phyloP scores from a whole-genome alignment of 169 alveolate genomes.

The Plasmodium cynomolgi region DNA sequence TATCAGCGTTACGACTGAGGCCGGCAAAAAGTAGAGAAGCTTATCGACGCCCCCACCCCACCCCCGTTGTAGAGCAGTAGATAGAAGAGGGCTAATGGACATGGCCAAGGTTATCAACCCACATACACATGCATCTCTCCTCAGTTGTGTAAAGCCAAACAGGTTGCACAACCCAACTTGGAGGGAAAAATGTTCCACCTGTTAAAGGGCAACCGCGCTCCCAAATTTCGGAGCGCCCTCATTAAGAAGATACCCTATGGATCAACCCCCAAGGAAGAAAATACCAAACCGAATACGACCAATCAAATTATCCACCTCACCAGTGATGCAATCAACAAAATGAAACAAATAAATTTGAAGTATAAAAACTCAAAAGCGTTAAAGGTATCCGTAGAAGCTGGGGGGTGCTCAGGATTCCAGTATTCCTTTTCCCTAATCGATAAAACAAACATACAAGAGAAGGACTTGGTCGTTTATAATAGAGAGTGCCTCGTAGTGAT shows the following conservation, averaged over 20 bases:
- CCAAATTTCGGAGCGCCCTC: neutral
- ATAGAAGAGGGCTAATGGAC: neutral
- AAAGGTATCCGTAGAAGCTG: constrained; percentile 80
- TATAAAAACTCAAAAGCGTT: constrained; percentile 73
- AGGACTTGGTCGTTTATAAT: constrained; percentile 75
- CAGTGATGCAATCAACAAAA: constrained; percentile 76
- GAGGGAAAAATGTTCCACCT: neutral
- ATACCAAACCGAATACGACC: neutral
- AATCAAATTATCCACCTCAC: constrained; percentile 10
- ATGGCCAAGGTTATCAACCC: neutral
- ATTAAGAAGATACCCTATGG: neutral
- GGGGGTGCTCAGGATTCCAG: constrained; percentile 88
- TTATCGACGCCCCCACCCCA: neutral
- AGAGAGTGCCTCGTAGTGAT: constrained; percentile 75
- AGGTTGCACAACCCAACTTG: neutral
- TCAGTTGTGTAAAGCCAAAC: neutral
- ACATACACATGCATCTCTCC: neutral
- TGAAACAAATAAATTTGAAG: constrained; percentile 65
- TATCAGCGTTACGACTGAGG: neutral
- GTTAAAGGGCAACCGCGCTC: neutral
- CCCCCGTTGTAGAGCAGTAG: neutral
- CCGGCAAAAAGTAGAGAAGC: neutral
- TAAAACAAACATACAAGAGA: constrained; percentile 44
- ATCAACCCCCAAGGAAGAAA: neutral
- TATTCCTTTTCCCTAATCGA: constrained; percentile 79